Evolutionary conservation across 306 rosid species (phyloP), one percentile per base, ranked within the genome.

Genomic region (Prunus mume): DNA sequence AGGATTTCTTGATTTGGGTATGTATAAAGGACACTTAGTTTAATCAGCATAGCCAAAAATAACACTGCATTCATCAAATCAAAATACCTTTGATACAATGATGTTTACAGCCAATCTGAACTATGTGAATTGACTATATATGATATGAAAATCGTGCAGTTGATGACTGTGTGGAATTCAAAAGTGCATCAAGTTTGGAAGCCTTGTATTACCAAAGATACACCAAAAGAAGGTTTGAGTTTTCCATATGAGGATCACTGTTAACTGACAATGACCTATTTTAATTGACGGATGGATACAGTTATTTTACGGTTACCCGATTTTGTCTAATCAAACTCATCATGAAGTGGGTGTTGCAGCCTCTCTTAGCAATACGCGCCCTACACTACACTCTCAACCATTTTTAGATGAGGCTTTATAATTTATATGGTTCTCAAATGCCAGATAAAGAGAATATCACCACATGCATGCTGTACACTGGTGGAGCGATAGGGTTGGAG

Each of bases 111-210:
- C 56, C 58, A 78, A 67, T 34, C 14, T 65, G 64, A 50, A 22
- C 13, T 51, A 34, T 57, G 55, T 62, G 73, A 73, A 69, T 76
- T 79, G 76, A 76, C 57, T 38, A 5, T 68, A 55, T 17, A 74
- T 73, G 65, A 67, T 24, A 72, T 81, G 75, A 45, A 65, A 69
- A 71, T 83, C 63, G 11, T 83, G 90, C 93, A 94, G 98, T 81
- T 94, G 85, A 76, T 84, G 86, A 76, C 78, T 7, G 92, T 87
- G 51, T 94, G 98, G 98, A 89, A 56, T 67, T 81, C 82, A 28
- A 86, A 75, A 64, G 86, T 63, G 79, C 85, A 20, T 76, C 81
- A 81, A 78, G 86, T 67, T 38, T 94, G 98, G 98, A 87, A 82
- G 83, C 93, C 96, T 20, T 94, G 98, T 80, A 85, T 89, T 50